These are phyloP conservation scores for Phytophthora melonis DNA, from an alignment of 352 stramenopile species.

Conservation along the genomic window DNA sequence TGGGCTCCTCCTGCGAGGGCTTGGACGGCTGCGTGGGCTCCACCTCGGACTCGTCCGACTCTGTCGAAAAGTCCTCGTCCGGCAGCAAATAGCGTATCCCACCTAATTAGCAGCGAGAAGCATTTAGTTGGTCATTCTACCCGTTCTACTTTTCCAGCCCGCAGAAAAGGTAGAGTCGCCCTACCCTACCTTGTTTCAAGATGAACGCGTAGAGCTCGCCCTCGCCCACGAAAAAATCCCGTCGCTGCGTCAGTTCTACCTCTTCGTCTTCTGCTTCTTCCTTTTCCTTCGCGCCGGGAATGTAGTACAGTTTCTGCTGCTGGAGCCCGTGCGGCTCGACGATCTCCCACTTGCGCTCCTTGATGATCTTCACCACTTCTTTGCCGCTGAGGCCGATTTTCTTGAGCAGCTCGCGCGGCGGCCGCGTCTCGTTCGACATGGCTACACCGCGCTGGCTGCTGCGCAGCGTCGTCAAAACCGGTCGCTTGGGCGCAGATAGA, in stretches of 20 bases:
- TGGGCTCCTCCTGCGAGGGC: background rate
- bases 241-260: background rate
- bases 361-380: conserved; percentile 43
- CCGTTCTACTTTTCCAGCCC: background rate
- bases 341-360: conserved; percentile 28
- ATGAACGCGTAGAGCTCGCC: conserved; percentile 50
- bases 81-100: conserved; percentile 39
- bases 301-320: conserved; percentile 40
- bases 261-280: background rate
- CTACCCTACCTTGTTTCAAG: conserved; percentile 44
- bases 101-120: background rate
- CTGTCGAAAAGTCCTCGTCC: conserved; percentile 19
- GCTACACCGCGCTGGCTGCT: conserved; percentile 21
- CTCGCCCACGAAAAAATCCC: conserved; percentile 43
- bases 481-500: too few species aligned
- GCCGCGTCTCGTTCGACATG: conserved; percentile 33
- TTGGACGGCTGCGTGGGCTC: conserved; percentile 23
- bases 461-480: conserved; percentile 5
- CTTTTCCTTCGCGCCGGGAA: conserved; percentile 17
- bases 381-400: conserved; percentile 42
- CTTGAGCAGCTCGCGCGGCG: conserved; percentile 34
- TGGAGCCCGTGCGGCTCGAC: conserved; percentile 33
- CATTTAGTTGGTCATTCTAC: conserved; percentile 1
- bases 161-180: background rate
- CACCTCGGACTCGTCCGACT: conserved; percentile 33